These are phyloP conservation scores for Aspergillus sp. DNA, from an alignment of 2,329 filamentous ascomycete genomes.

Conservation along the genomic window DNA sequence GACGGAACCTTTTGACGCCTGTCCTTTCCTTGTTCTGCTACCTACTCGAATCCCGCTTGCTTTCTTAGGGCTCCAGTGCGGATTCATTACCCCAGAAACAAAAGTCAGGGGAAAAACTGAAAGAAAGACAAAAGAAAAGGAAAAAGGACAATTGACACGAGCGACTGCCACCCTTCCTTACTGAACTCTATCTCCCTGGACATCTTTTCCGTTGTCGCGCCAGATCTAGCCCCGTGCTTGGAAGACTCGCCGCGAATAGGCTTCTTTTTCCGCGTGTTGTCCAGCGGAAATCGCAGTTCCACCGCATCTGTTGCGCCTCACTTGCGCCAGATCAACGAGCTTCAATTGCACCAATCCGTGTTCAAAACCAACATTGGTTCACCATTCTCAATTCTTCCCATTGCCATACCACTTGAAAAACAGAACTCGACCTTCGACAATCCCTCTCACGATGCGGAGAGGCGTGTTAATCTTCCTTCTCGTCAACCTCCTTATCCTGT, in stretches of 20 bases:
- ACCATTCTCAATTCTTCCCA: neutral
- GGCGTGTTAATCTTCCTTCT: slow-evolving; percentile 63
- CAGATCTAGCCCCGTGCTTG: neutral
- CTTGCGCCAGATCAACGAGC: neutral
- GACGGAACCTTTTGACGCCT: slow-evolving; percentile 6
- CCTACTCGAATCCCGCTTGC: slow-evolving; percentile 8
- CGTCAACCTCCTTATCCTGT: slow-evolving; percentile 63
- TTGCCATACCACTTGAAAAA: neutral
- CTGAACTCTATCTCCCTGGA: neutral
- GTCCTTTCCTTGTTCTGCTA: slow-evolving; percentile 11
- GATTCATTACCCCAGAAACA: neutral
- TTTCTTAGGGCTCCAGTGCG: neutral
- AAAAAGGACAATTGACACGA: neutral
- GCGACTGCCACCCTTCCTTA: neutral
- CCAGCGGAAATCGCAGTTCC: neutral
- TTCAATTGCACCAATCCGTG: neutral
- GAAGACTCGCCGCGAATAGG: neutral
- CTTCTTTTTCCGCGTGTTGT: slow-evolving; percentile 1
- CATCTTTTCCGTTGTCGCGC: neutral
- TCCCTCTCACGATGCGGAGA: slow-evolving; percentile 54
- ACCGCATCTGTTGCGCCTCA: neutral
- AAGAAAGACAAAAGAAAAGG: neutral
- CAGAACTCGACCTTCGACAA: neutral
- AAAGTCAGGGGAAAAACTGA: neutral
- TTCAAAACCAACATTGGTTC: neutral